Evolutionary conservation across 176 grass and related monocot genomes (phyloP), one percentile per base, ranked within the genome.

Genomic region (Canna indica): DNA sequence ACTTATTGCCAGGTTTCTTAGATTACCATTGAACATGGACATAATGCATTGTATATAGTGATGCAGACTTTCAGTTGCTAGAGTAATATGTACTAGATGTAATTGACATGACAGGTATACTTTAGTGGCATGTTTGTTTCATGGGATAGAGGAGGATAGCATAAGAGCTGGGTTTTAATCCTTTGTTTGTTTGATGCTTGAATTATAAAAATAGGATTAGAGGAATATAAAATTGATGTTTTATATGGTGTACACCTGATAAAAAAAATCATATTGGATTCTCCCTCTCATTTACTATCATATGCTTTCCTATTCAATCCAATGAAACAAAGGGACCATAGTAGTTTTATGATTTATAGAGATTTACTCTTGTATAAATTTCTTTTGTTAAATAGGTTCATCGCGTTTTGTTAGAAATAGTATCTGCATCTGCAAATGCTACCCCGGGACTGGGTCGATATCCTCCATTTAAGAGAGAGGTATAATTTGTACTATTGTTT

Each of bases 401-500:
- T 41, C 83, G 56, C 78, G 76, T 95, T 75, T 78, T 90, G 70
- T 61, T 95, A 46, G 90, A 95, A 80, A 80, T 95, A 83, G 74
- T 95, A 76, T 83, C 86, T 67, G 32, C 84, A 78, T 82, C 84
- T 73, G 90, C 86, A 42, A 90, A 90, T 95, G 86, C 90, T 72
- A 90, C 90, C 16, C 84, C 84, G 26, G 90, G 90, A 71, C 90
- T 95, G 47, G 82, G 82, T 46, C 84, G 90, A 87, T 95, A 95
- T 68, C 86, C 86, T 71, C 70, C 79, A 85, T 95, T 90, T 71
- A 90, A 90, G 74, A 79, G 74, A 30, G 90, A 95, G 86, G 90
- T 86, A 74, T 5, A 38, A 33, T 39, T 59, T 0, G 20, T 73
- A 25, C 30, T 41, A 0, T 14, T 42, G 13, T 35, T 66, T 39